These are phyloP conservation scores for Saccharomycopsis sp. DNA, from an alignment of 805 yeast genomes.

Conservation along the genomic window DNA sequence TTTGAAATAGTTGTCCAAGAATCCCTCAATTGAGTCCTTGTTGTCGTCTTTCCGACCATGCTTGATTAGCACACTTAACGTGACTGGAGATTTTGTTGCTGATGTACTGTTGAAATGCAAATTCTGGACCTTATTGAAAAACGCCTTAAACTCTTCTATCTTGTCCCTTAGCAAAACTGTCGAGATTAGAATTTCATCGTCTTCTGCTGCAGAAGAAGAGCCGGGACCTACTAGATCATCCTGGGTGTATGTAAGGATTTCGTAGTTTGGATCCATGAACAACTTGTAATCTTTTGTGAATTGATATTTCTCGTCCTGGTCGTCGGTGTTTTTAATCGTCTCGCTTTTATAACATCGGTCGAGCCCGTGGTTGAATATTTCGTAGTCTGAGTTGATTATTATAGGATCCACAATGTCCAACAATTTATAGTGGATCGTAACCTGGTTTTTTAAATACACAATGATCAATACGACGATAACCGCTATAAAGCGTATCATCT, in stretches of 20 bases:
- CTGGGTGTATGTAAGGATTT: constrained; percentile 3
- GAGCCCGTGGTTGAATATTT: constrained; percentile 14
- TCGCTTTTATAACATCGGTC: constrained; percentile 5
- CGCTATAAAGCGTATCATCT: neutral
- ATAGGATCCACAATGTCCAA: constrained; percentile 13
- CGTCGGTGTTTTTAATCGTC: neutral
- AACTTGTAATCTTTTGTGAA: constrained; percentile 1
- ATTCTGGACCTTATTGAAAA: constrained; percentile 5
- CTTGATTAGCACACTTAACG: constrained; percentile 6
- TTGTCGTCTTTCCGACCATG: constrained; percentile 2
- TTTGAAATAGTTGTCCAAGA: constrained; percentile 15
- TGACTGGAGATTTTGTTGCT: neutral
- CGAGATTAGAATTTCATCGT: neutral
- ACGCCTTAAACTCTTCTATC: constrained; percentile 6
- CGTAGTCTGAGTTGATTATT: neutral
- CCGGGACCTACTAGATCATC: neutral
- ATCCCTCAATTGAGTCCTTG: constrained; percentile 7
- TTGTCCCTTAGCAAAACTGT: neutral
- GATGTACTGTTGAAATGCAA: neutral
- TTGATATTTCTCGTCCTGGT: neutral
- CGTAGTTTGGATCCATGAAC: constrained; percentile 12
- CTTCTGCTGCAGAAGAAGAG: no score
- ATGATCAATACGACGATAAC: constrained; percentile 2
- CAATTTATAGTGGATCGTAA: constrained; percentile 1
- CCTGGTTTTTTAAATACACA: constrained; percentile 5